Evolutionary conservation across 1,139 yeast species (phyloP).

Genomic region (Sugiyamaella grinbergsii): DNA sequence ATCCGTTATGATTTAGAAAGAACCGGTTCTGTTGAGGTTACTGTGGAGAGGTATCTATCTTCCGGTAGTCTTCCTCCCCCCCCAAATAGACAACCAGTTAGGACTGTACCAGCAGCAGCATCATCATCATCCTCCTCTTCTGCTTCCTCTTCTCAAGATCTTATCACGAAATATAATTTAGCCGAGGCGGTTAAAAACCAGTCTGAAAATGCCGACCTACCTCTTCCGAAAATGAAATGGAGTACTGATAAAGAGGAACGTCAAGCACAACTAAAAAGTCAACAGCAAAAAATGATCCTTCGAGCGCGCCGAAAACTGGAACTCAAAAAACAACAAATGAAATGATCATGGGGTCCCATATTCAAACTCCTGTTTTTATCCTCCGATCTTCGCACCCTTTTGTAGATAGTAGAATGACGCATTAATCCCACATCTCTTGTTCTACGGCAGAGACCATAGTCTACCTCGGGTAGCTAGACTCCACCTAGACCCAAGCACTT

Average conservation of each 20-base stretch:
- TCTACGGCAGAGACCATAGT: too few species aligned
- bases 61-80: constrained; percentile 69
- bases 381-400: too few species aligned
- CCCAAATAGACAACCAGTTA: constrained; percentile 43
- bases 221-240: constrained; percentile 41
- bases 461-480: too few species aligned
- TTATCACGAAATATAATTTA: constrained; percentile 38
- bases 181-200: constrained; percentile 23
- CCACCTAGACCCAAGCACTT: too few species aligned
- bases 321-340: constrained; percentile 28
- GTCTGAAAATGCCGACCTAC: constrained; percentile 5
- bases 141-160: constrained; percentile 23
- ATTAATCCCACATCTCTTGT: too few species aligned
- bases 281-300: constrained; percentile 54
- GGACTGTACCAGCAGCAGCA: neutral
- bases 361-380: too few species aligned
- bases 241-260: constrained; percentile 46
- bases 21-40: constrained; percentile 78
- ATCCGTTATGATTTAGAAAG: constrained; percentile 55
- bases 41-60: constrained; percentile 70
- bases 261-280: constrained; percentile 47
- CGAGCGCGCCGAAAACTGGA: constrained; percentile 51
- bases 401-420: too few species aligned
- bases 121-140: constrained; percentile 23
- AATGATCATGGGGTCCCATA: neutral